These are phyloP conservation scores for Wallacemonas collosoma DNA, from an alignment of 208 protist genomes.

Conservation along the genomic window DNA sequence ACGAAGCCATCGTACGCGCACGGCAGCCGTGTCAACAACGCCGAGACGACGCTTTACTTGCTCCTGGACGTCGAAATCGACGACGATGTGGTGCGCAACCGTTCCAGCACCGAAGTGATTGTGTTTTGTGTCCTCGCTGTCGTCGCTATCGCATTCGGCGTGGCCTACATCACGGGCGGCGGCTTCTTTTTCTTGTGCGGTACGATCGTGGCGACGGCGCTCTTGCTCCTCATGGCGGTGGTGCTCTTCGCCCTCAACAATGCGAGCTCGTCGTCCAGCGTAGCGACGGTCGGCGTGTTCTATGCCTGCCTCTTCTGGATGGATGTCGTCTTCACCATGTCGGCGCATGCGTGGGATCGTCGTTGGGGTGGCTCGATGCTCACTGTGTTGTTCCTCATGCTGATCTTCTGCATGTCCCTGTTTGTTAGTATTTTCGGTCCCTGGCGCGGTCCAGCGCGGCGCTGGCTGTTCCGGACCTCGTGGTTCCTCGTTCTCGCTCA, in stretches of 20 bases:
- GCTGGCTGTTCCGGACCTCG: slow-evolving; percentile 52
- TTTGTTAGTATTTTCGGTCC: slow-evolving; percentile 49
- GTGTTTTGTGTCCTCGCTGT: slow-evolving; percentile 32
- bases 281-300: slow-evolving; percentile 44
- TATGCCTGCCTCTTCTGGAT: slow-evolving; percentile 59
- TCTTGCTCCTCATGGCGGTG: slow-evolving; percentile 38
- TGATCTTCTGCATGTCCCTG: slow-evolving; percentile 38
- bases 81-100: slow-evolving; percentile 29
- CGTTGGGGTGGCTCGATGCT: slow-evolving; percentile 45
- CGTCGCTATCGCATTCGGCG: slow-evolving; percentile 43
- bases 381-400: slow-evolving; percentile 41
- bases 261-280: slow-evolving; percentile 37
- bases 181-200: slow-evolving; percentile 47
- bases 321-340: slow-evolving; percentile 50
- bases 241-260: slow-evolving; percentile 36
- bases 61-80: slow-evolving; percentile 55
- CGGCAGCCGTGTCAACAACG: slow-evolving; percentile 63
- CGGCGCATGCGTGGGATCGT: slow-evolving; percentile 37
- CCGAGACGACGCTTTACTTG: slow-evolving; percentile 45
- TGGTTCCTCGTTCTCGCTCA: slow-evolving; percentile 49
- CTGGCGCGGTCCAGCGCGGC: slow-evolving; percentile 32
- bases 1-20: slow-evolving; percentile 43
- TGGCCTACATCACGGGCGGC: slow-evolving; percentile 44
- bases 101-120: slow-evolving; percentile 39
- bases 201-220: slow-evolving; percentile 30